phyloP scores from a whole-genome alignment of 2,329 filamentous ascomycete species.

The Capronia coronata region DNA sequence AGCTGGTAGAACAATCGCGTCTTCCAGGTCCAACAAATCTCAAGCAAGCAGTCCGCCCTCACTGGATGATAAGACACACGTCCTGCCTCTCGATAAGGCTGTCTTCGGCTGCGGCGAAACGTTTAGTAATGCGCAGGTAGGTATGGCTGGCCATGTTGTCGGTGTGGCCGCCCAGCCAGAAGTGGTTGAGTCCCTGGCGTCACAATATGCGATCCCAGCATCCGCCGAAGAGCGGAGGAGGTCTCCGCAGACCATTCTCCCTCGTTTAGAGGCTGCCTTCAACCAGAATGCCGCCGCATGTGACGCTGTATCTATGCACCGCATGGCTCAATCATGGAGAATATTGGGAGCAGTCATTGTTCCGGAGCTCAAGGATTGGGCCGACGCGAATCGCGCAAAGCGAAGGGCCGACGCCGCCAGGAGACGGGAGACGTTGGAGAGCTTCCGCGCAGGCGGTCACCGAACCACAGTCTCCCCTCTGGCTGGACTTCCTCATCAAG shows the following conservation, averaged over 20 bases:
- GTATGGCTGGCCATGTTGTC: slow-evolving; percentile 45
- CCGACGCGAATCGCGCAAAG: slow-evolving; percentile 32
- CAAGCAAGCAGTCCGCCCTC: slow-evolving; percentile 49
- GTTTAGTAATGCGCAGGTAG: slow-evolving; percentile 40
- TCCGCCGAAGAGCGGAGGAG: slow-evolving; percentile 28
- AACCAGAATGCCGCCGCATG: slow-evolving; percentile 51
- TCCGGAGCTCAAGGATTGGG: slow-evolving; percentile 43
- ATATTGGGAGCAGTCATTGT: slow-evolving; percentile 48
- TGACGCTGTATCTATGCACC: slow-evolving; percentile 44
- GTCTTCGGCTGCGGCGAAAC: slow-evolving; percentile 33
- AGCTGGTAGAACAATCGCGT: slow-evolving; percentile 42
- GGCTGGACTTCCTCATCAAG: slow-evolving; percentile 14
- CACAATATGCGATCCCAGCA: slow-evolving; percentile 39
- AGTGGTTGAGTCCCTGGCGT: slow-evolving; percentile 40
- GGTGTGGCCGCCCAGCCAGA: slow-evolving; percentile 40
- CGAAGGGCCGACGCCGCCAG: slow-evolving; percentile 30
- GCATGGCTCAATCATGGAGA: slow-evolving; percentile 54
- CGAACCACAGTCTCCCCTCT: slow-evolving; percentile 14
- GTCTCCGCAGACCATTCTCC: slow-evolving; percentile 30
- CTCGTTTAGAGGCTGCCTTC: slow-evolving; percentile 40
- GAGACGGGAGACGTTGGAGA: slow-evolving; percentile 16
- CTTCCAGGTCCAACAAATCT: slow-evolving; percentile 47
- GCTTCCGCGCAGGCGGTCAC: slow-evolving; percentile 11
- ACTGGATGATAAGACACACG: slow-evolving; percentile 40
- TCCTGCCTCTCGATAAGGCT: slow-evolving; percentile 48